Percentiles rank a stretch among this genome's conserved stretches.
Conservation (phyloP, 257 asterid species). For the Prunella vulgaris region DNA sequence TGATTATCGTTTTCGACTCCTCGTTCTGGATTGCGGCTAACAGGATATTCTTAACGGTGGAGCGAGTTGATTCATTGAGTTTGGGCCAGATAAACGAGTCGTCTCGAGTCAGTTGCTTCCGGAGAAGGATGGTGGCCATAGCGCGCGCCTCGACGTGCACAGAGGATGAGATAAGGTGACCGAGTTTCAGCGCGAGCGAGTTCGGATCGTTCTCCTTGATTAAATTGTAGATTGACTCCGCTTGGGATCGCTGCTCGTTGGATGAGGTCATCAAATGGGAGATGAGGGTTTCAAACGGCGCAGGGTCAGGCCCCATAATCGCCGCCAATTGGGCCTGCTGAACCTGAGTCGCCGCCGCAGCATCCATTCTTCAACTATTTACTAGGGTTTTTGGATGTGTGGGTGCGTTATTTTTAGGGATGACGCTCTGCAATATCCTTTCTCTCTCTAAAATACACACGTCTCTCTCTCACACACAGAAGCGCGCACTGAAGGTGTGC, state of each 20-base stretch:
- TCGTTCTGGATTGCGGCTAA: slow-evolving; percentile 55
- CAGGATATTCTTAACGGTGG: slow-evolving; percentile 51
- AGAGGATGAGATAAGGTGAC: slow-evolving; percentile 59
- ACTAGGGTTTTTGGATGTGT: slow-evolving; percentile 24
- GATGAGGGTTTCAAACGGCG: slow-evolving; percentile 69
- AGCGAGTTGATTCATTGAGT: slow-evolving; percentile 50
- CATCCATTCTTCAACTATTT: slow-evolving; percentile 36
- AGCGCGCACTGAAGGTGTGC: slow-evolving; percentile 24
- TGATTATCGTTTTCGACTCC: slow-evolving; percentile 41
- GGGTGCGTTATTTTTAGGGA: neutral
- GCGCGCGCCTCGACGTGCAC: slow-evolving; percentile 62
- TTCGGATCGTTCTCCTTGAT: slow-evolving; percentile 84
- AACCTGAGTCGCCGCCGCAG: slow-evolving; percentile 61
- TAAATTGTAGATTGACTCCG: slow-evolving; percentile 77
- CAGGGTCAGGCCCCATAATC: slow-evolving; percentile 68
- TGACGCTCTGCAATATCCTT: slow-evolving; percentile 15
- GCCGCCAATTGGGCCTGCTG: slow-evolving; percentile 79
- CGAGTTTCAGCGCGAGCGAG: slow-evolving; percentile 62
- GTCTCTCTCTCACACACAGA: slow-evolving; percentile 20
- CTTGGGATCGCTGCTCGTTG: slow-evolving; percentile 88
- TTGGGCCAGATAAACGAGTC: slow-evolving; percentile 82
- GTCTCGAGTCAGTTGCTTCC: slow-evolving; percentile 80
- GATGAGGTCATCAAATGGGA: slow-evolving; percentile 77
- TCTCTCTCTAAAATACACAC: slow-evolving; percentile 4
- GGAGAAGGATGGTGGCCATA: slow-evolving; percentile 75